Evolutionary conservation across 345 rosid species (phyloP).

Genomic region (Lagerstroemia speciosa): DNA sequence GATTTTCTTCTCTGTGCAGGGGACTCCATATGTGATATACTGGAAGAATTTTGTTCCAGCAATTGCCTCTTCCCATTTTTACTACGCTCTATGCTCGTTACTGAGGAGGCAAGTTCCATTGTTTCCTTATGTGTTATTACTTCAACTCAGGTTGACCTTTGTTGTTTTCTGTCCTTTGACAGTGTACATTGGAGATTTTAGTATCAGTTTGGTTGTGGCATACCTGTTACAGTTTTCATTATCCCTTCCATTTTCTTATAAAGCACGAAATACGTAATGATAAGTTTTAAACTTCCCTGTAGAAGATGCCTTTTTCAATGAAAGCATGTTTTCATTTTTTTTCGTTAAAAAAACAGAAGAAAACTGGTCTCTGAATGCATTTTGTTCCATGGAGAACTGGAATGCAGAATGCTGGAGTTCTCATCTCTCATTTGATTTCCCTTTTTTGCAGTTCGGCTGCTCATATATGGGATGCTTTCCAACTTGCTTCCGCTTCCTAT

Average conservation of each 20-base stretch:
- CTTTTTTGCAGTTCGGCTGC: slow-evolving; percentile 30
- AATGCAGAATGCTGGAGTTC: neutral
- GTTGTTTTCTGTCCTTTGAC: neutral
- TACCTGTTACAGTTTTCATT: neutral
- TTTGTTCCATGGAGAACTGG: neutral
- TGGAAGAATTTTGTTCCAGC: slow-evolving; percentile 27
- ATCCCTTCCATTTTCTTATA: neutral
- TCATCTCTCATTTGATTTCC: neutral
- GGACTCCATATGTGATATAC: slow-evolving; percentile 41
- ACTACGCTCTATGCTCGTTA: slow-evolving; percentile 32
- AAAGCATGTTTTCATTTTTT: neutral
- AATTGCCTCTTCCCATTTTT: slow-evolving; percentile 34
- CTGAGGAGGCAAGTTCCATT: slow-evolving; percentile 26
- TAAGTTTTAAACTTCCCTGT: neutral
- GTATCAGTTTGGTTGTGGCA: neutral
- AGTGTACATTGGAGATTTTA: neutral
- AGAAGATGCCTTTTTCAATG: neutral
- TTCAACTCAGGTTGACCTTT: neutral
- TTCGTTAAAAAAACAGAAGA: neutral
- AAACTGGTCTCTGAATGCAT: neutral
- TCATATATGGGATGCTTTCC: slow-evolving; percentile 44
- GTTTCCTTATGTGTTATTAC: neutral
- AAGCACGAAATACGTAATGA: neutral
- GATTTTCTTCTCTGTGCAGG: slow-evolving; percentile 18
- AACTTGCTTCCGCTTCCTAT: slow-evolving; percentile 38